Conservation (phyloP, 805 yeast species). For the Komagataella ulmi region DNA sequence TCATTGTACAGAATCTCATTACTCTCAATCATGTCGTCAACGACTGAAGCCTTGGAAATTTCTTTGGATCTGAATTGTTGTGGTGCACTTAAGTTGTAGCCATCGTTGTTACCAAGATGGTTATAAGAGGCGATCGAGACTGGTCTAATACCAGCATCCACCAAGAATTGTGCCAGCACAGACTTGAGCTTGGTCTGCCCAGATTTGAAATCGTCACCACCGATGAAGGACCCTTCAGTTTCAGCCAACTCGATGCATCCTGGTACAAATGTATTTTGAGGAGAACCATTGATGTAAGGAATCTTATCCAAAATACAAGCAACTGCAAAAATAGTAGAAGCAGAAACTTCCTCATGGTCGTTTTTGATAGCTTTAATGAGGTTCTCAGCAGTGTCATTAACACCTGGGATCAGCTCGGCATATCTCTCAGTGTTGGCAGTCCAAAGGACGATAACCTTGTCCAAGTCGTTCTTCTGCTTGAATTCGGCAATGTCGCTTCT, state of each 20-base stretch:
- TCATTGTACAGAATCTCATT: conserved; percentile 77
- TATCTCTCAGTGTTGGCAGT: conserved; percentile 96
- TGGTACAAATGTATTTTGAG: conserved; percentile 95
- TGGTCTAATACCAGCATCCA: conserved; percentile 96
- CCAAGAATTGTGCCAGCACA: conserved; percentile 90
- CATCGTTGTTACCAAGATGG: conserved; percentile 95
- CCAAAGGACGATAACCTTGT: conserved; percentile 87
- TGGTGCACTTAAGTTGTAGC: conserved; percentile 83
- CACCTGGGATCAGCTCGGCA: conserved; percentile 62
- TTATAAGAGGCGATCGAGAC: conserved; percentile 90
- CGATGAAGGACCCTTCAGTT: conserved; percentile 60
- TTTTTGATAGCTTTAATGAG: conserved; percentile 58
- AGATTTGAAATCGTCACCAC: conserved; percentile 94
- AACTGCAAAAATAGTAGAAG: conserved; percentile 89
- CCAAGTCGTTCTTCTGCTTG: conserved; percentile 59
- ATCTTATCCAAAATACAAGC: conserved; percentile 81
- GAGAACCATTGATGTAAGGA: conserved; percentile 93
- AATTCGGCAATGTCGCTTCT: conserved; percentile 75
- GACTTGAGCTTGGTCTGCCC: conserved; percentile 95
- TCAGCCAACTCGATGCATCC: conserved; percentile 89
- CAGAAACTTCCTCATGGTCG: conserved; percentile 77
- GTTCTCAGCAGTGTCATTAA: conserved; percentile 82
- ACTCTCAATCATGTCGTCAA: conserved; percentile 87
- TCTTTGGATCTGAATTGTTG: conserved; percentile 92
- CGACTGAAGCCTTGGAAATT: conserved; percentile 84